A percentile compares a stretch with the other conserved stretches of the same genome.
Evolutionary conservation across 106 monocot species (phyloP).

Genomic region (Dendrobium catenatum): DNA sequence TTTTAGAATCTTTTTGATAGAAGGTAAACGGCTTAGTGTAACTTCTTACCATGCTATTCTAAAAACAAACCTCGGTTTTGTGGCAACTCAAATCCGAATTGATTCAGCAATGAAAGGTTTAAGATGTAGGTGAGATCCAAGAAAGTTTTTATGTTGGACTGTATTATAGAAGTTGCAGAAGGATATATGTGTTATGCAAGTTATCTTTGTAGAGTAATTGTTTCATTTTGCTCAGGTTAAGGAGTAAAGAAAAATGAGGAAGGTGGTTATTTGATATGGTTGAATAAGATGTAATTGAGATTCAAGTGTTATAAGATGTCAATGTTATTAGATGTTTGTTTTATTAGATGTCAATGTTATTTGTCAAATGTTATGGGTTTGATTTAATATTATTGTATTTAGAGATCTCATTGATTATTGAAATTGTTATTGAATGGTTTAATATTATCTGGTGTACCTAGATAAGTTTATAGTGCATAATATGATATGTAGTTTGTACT

Average conservation of each 20-base stretch:
- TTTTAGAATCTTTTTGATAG: background rate
- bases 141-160: background rate
- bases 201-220: background rate
- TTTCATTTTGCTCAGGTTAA: background rate
- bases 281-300: too few species aligned
- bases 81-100: background rate
- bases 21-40: background rate
- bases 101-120: background rate
- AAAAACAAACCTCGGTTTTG: background rate
- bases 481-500: too few species aligned
- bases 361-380: too few species aligned
- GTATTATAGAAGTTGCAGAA: background rate
- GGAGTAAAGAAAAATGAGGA: background rate
- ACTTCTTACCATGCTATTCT: background rate
- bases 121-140: background rate
- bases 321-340: too few species aligned
- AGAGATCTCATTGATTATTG: too few species aligned
- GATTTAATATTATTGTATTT: too few species aligned
- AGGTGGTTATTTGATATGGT: too few species aligned
- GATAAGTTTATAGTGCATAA: too few species aligned
- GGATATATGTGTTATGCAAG: background rate
- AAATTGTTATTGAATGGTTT: too few species aligned
- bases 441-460: too few species aligned
- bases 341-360: too few species aligned
- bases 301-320: too few species aligned